Conservation (phyloP, 78 protist species). For the Planoprotostelium fungivorum region DNA sequence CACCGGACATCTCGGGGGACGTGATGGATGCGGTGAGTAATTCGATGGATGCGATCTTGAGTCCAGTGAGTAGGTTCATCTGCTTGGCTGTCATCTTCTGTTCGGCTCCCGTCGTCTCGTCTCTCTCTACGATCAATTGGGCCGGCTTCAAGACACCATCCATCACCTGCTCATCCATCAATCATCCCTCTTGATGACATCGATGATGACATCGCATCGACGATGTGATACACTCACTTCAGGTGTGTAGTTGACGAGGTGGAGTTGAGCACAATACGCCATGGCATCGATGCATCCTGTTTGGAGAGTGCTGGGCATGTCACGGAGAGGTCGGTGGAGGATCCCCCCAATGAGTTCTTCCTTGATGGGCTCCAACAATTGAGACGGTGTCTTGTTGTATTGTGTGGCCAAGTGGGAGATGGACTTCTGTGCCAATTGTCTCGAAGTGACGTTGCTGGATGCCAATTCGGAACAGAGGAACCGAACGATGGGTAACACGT, state of each 20-base stretch:
- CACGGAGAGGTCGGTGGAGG: conserved; percentile 7
- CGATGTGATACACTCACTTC: conserved; percentile 1
- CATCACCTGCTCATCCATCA: neutral
- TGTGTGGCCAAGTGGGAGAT: conserved; percentile 4
- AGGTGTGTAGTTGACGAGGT: neutral
- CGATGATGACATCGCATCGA: neutral
- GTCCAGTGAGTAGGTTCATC: neutral
- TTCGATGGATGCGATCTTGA: conserved; percentile 22
- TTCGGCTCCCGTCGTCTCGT: conserved; percentile 1
- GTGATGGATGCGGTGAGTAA: conserved; percentile 32
- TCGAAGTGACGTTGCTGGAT: conserved; percentile 1
- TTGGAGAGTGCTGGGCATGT: conserved; percentile 11
- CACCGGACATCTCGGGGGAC: conserved; percentile 22
- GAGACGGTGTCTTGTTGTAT: neutral
- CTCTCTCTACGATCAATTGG: conserved; percentile 12
- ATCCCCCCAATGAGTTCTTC: neutral
- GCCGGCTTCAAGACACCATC: neutral
- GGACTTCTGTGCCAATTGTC: conserved; percentile 15
- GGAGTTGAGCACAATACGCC: conserved; percentile 13
- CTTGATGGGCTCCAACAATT: conserved; percentile 15
- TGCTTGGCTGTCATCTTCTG: conserved; percentile 12
- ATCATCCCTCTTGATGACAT: too few relatives aligned
- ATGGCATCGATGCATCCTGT: conserved; percentile 26
- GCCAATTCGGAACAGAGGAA: conserved; percentile 17
- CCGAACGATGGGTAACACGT: neutral